Evolutionary conservation across 2,329 filamentous ascomycete genomes (phyloP).

Genomic region (Boeremia lycopersici): DNA sequence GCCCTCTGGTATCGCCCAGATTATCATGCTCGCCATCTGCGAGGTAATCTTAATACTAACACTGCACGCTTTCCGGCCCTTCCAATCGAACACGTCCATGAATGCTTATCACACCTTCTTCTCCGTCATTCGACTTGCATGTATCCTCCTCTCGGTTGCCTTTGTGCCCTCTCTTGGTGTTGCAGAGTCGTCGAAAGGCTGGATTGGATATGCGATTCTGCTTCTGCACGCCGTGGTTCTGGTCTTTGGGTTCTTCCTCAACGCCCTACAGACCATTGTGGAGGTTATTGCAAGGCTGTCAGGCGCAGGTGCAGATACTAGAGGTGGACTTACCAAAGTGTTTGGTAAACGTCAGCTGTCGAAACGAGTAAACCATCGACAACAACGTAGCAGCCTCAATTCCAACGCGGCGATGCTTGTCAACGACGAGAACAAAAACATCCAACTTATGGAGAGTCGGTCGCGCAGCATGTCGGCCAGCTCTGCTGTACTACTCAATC

Average conservation of each 20-base stretch:
- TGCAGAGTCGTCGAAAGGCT: constrained; percentile 79
- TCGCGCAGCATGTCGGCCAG: constrained; percentile 66
- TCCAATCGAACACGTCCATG: constrained; percentile 92
- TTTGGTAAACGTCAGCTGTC: constrained; percentile 91
- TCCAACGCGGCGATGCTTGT: constrained; percentile 83
- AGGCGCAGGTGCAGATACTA: constrained; percentile 77
- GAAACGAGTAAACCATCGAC: constrained; percentile 68
- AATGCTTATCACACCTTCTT: constrained; percentile 93
- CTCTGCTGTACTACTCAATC: constrained; percentile 66
- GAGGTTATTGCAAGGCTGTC: constrained; percentile 84
- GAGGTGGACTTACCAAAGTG: constrained; percentile 82
- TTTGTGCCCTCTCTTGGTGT: constrained; percentile 86
- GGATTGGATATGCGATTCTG: constrained; percentile 93
- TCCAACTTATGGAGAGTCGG: constrained; percentile 59
- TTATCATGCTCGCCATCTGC: constrained; percentile 90
- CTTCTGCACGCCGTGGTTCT: constrained; percentile 84
- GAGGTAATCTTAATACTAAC: constrained; percentile 90
- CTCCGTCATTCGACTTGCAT: constrained; percentile 74
- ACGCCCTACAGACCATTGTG: constrained; percentile 85
- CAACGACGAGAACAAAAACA: constrained; percentile 68
- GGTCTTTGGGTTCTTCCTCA: constrained; percentile 90
- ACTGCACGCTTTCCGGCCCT: constrained; percentile 87
- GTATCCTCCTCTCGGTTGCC: constrained; percentile 60
- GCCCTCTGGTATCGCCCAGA: constrained; percentile 88
- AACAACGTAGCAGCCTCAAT: constrained; percentile 78